These are phyloP conservation scores for Aspergillus unguis DNA, from an alignment of 2,329 filamentous ascomycete genomes.

Conservation along the genomic window DNA sequence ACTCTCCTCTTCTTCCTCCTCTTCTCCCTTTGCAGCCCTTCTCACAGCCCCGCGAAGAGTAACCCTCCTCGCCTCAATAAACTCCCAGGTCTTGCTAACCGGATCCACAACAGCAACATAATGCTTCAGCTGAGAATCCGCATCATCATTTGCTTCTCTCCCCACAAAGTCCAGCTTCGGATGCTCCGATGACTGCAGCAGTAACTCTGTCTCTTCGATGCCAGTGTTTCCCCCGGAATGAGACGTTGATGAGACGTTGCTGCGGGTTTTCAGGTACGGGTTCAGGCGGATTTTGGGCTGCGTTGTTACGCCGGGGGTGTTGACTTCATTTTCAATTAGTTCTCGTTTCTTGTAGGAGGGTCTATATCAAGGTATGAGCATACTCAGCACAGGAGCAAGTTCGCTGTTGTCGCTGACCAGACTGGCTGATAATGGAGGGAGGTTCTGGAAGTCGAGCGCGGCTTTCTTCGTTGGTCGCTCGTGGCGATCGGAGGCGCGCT, in stretches of 20 bases:
- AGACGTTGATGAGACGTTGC: slow-evolving; percentile 27
- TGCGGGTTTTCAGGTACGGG: slow-evolving; percentile 51
- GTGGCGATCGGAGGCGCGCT: slow-evolving; percentile 45
- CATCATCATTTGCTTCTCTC: slow-evolving; percentile 47
- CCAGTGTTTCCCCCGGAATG: slow-evolving; percentile 33
- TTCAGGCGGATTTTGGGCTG: slow-evolving; percentile 31
- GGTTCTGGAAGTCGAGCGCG: slow-evolving; percentile 36
- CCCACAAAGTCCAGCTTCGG: slow-evolving; percentile 59
- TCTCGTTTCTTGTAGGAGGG: background rate
- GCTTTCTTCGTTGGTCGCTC: slow-evolving; percentile 50
- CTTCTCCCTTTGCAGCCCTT: slow-evolving; percentile 24
- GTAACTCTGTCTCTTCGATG: slow-evolving; percentile 47
- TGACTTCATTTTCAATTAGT: slow-evolving; percentile 20
- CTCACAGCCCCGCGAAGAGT: slow-evolving; percentile 51
- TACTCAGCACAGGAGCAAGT: slow-evolving; percentile 51
- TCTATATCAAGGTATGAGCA: slow-evolving; percentile 9
- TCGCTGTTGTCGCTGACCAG: slow-evolving; percentile 47
- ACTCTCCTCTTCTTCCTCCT: slow-evolving; percentile 28
- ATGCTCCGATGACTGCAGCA: slow-evolving; percentile 61
- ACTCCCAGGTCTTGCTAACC: slow-evolving; percentile 49
- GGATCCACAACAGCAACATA: slow-evolving; percentile 62
- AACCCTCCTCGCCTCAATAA: slow-evolving; percentile 54
- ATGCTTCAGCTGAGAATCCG: slow-evolving; percentile 55
- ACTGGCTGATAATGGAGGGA: slow-evolving; percentile 44
- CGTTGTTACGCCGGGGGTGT: slow-evolving; percentile 33